A percentile compares a stretch with the other conserved stretches of the same genome.
These are phyloP conservation scores for Trametes cubensis DNA, from an alignment of 768 basidiomycete genomes.

Conservation along the genomic window DNA sequence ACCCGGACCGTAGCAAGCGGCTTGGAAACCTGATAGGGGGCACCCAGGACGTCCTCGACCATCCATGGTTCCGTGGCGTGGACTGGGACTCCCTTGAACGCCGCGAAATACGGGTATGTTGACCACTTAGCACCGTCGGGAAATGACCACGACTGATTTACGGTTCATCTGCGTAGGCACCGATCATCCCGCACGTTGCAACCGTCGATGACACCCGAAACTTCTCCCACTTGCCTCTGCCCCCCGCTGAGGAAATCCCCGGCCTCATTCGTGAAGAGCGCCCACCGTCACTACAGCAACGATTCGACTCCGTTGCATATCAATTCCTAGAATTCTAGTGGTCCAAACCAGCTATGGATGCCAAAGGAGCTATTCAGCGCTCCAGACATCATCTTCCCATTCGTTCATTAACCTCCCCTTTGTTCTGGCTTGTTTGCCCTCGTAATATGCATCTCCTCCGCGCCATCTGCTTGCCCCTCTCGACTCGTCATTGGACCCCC, in stretches of 20 bases:
- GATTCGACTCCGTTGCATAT: constrained; percentile 67
- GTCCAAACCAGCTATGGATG: constrained; percentile 8
- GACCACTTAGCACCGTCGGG: constrained; percentile 2
- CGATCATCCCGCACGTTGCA: constrained; percentile 81
- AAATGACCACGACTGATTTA: constrained; percentile 14
- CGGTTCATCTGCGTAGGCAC: constrained; percentile 53
- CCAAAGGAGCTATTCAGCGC: no score
- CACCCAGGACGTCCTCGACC: constrained; percentile 86
- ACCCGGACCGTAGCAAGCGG: constrained; percentile 89
- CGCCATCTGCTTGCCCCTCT: background rate
- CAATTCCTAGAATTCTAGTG: constrained; percentile 77
- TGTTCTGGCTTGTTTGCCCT: background rate
- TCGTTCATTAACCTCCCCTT: background rate
- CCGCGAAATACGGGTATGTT: constrained; percentile 78
- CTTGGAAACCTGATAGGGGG: constrained; percentile 93
- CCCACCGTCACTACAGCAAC: constrained; percentile 58
- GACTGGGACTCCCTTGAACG: constrained; percentile 89
- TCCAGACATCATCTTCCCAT: background rate
- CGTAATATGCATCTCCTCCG: background rate
- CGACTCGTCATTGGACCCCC: constrained; percentile 8
- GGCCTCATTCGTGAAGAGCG: constrained; percentile 70
- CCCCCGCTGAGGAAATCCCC: constrained; percentile 76
- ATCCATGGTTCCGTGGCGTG: constrained; percentile 95
- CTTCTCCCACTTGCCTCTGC: constrained; percentile 80
- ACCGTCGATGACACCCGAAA: constrained; percentile 85